Conservation (phyloP, 352 stramenopile genomes). For the Globisporangium heterothallicum region DNA sequence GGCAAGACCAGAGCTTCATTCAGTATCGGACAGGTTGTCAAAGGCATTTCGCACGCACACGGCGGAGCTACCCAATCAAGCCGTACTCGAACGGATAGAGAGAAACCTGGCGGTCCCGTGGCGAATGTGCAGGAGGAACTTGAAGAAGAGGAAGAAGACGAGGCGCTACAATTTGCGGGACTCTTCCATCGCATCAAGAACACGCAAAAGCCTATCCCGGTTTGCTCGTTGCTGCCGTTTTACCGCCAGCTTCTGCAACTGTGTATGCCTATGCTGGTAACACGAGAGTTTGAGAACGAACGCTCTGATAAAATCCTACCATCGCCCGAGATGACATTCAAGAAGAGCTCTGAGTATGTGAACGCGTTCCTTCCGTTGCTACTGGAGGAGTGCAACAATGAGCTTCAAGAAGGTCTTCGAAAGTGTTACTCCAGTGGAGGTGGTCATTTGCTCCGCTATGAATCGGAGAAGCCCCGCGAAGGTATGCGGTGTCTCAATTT, state of each 20-base stretch:
- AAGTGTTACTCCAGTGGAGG: constrained; percentile 33
- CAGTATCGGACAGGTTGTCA: constrained; percentile 60
- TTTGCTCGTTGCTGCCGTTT: constrained; percentile 74
- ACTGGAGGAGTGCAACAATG: constrained; percentile 79
- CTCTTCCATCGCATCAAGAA: constrained; percentile 82
- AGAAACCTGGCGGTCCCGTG: constrained; percentile 1
- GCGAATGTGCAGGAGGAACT: constrained; percentile 4
- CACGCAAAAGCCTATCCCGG: constrained; percentile 64
- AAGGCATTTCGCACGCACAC: constrained; percentile 52
- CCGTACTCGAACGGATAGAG: not conserved
- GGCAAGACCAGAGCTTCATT: constrained; percentile 39
- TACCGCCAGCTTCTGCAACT: constrained; percentile 77
- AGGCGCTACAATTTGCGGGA: constrained; percentile 43
- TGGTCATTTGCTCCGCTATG: constrained; percentile 68
- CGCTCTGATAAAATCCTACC: constrained; percentile 44
- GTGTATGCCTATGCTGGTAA: constrained; percentile 70
- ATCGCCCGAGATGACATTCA: constrained; percentile 54
- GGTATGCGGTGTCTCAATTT: constrained; percentile 79
- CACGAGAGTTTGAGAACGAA: constrained; percentile 54
- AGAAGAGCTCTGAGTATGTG: constrained; percentile 66
- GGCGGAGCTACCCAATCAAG: constrained; percentile 15
- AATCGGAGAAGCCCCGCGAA: constrained; percentile 75
- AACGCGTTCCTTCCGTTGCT: constrained; percentile 75
- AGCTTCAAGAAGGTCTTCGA: constrained; percentile 65
- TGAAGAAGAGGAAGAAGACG: constrained; percentile 35